Evolutionary conservation across 768 basidiomycete species (phyloP), one percentile per base, ranked within the genome.

Genomic region (Boletus coccyginus): DNA sequence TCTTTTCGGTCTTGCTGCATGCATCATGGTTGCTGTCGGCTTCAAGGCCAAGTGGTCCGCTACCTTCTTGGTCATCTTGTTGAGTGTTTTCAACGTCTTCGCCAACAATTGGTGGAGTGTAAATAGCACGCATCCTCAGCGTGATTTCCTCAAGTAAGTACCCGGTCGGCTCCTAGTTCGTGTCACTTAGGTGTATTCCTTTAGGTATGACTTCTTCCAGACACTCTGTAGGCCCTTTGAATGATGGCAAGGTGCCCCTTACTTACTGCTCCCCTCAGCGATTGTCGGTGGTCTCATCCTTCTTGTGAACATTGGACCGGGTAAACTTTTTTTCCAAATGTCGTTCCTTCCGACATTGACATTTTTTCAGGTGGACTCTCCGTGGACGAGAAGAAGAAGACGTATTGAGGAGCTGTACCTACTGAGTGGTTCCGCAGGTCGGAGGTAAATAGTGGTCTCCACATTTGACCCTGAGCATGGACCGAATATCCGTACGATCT

Each of bases 31-130:
- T 46, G 97, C 95, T 11, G 82, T 98, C 58, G 97, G 97, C 44
- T 98, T 98, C 86, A 98, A 98, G 77, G 96, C 97, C 66, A 98
- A 98, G 76, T 97, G 94, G 92, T 94, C 92, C 14, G 96, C 96
- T 3, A 84, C 87, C 13, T 98, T 98, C 85, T 83, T 99, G 58
- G 95, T 98, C 57, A 74, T 97, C 60, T 81, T 94, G 5, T 75
- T 99, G 66, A 92, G 90, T 68, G 73, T 92, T 65, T 98, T 98
- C 87, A 99, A 99, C 70, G 94, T 96, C 35, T 92, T 96, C 66
- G 92, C 90, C 73, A 99, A 99, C 81, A 97, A 98, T 75, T 99
- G 92, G 90, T 99, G 96, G 96, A 87, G 83, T 63, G 87, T 98
- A 24, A 88, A 94, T 71, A 83, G 87, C 44, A 84, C 87, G 43